These are phyloP conservation scores for Byssothecium circinans DNA, from an alignment of 2,329 filamentous ascomycete genomes.

Conservation along the genomic window DNA sequence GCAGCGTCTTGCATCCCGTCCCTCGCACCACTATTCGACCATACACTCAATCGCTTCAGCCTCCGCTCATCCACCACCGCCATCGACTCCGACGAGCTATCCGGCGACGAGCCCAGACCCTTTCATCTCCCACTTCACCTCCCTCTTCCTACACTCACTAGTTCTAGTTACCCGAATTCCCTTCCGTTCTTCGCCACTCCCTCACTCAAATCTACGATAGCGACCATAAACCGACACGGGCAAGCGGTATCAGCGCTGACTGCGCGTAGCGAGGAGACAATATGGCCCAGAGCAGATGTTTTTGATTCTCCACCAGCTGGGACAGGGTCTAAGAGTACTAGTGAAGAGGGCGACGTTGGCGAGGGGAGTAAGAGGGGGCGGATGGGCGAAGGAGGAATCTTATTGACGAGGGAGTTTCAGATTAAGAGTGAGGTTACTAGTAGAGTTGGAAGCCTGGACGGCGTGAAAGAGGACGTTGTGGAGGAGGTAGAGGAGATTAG, in stretches of 20 bases:
- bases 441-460: slow-evolving; percentile 3
- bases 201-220: slow-evolving; percentile 3
- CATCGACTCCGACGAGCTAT: background rate
- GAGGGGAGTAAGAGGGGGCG: background rate
- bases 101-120: background rate
- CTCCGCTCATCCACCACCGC: background rate
- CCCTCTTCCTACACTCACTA: background rate
- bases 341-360: background rate
- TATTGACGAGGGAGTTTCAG: slow-evolving; percentile 11
- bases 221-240: background rate
- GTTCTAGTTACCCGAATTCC: background rate
- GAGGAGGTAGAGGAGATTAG: too few relatives aligned
- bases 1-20: slow-evolving; percentile 28
- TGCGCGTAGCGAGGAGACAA: slow-evolving; percentile 5
- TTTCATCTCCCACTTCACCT: background rate
- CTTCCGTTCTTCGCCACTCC: slow-evolving; percentile 3
- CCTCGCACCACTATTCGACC: slow-evolving; percentile 22
- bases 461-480: background rate
- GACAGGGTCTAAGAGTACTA: background rate
- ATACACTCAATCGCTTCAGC: slow-evolving; percentile 14
- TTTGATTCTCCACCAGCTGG: background rate
- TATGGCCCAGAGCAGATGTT: slow-evolving; percentile 5
- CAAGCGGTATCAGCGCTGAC: background rate
- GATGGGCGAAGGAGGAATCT: slow-evolving; percentile 8
- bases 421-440: slow-evolving; percentile 10